Evolutionary conservation across 2,329 filamentous ascomycete genomes (phyloP), one percentile per base, ranked within the genome.

Genomic region (Fusarium mexicanum): DNA sequence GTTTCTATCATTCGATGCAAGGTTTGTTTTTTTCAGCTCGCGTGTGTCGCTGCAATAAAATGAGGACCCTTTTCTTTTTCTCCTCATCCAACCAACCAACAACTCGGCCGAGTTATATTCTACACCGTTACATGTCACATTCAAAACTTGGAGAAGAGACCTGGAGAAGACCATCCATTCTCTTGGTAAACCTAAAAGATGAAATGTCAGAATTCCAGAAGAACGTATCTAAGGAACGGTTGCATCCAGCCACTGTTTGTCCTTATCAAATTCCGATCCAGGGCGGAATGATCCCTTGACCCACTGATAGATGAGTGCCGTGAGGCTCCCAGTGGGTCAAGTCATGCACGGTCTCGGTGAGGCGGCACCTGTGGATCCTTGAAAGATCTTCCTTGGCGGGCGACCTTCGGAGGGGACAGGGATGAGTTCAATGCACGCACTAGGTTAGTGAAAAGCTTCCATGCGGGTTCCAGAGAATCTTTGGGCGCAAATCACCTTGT

Each of bases 281-380:
- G 17, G 22, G 50, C 60, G 38, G 60, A 62, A 58, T 38, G 20
- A 63, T 48, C 51, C 38, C 37, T 31, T n/a, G 67, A 53, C 51
- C 67, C 67, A 69, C 67, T 55, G 58, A 64, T 64, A 69, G 68
- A 33, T 31, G 43, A 55, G 58, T 68, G 48, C 67, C 50, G 50
- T 44, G 67, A 69, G 67, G 57, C 67, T 69, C 67, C 26, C 51
- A 18, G 67, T 64, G 66, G 66, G 16, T 48, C 46, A 16, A 40
- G 41, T 22, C 61, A 58, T 60, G 58, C 58, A 55, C n/a, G 35
- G 26, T 26, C 16, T 69, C 59, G 59, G 67, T 70, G 67, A 70
- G 67, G 67, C 66, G 40, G 57, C 13, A 17, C 26, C 14, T 40
- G 51, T 65, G 67, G 66, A 38, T 43, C 59, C 22, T 38, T 38